These are phyloP conservation scores for Boletus insuetus DNA, from an alignment of 768 basidiomycete genomes.

Conservation along the genomic window DNA sequence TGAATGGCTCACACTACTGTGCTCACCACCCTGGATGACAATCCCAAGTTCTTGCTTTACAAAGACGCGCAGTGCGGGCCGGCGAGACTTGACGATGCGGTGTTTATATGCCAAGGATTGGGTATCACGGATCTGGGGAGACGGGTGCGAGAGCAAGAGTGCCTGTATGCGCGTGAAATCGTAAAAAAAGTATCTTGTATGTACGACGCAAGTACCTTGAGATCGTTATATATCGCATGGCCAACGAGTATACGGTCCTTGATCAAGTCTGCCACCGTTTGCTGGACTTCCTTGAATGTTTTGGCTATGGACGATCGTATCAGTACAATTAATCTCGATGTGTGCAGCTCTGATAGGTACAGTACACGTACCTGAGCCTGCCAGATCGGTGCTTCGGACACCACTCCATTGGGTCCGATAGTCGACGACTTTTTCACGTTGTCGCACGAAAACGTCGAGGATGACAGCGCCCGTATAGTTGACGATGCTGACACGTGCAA, in stretches of 20 bases:
- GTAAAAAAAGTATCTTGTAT: background rate
- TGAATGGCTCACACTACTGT: conserved; percentile 68
- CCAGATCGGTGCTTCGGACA: conserved; percentile 69
- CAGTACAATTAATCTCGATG: background rate
- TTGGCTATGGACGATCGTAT: conserved; percentile 49
- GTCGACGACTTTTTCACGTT: conserved; percentile 86
- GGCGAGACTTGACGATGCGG: conserved; percentile 57
- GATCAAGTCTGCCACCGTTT: conserved; percentile 69
- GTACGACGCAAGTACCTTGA: conserved; percentile 48
- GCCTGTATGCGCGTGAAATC: conserved; percentile 32
- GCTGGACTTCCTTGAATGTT: conserved; percentile 76
- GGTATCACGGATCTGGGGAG: conserved; percentile 63
- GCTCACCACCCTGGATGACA: conserved; percentile 84
- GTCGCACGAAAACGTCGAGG: conserved; percentile 83
- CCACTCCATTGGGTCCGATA: conserved; percentile 79
- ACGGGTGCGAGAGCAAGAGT: conserved; percentile 70
- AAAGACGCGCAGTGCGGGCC: conserved; percentile 76
- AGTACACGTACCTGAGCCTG: conserved; percentile 45
- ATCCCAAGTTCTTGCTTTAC: conserved; percentile 76
- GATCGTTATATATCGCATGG: conserved; percentile 89
- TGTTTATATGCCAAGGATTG: conserved; percentile 60
- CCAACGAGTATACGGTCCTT: conserved; percentile 82
- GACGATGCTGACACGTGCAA: conserved; percentile 46
- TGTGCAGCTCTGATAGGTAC: too few species aligned
- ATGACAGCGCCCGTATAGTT: conserved; percentile 81